Conservation (phyloP, 2,329 filamentous ascomycete genomes). For the Colletotrichum salicis region DNA sequence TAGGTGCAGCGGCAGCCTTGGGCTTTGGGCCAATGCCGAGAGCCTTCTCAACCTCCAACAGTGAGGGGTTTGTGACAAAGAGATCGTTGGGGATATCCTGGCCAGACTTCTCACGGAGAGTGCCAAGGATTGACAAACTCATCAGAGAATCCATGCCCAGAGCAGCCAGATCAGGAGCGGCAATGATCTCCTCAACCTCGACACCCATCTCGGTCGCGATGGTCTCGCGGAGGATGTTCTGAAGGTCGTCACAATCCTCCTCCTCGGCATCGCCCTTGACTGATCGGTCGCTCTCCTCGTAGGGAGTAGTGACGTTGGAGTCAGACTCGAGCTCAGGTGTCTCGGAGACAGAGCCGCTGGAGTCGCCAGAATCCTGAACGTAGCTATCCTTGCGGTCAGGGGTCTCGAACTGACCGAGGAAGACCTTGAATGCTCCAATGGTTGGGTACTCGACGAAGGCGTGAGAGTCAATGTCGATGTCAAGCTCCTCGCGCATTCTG, state of each 20-base stretch:
- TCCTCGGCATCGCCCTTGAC: slow-evolving; percentile 54
- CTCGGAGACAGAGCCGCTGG: slow-evolving; percentile 54
- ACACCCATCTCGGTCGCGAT: slow-evolving; percentile 79
- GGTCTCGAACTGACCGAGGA: slow-evolving; percentile 50
- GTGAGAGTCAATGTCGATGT: slow-evolving; percentile 63
- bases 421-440: slow-evolving; percentile 63
- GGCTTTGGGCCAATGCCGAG: slow-evolving; percentile 63
- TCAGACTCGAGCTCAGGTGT: slow-evolving; percentile 58
- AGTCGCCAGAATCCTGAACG: slow-evolving; percentile 47
- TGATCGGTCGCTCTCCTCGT: slow-evolving; percentile 63
- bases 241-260: slow-evolving; percentile 49
- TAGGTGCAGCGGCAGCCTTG: slow-evolving; percentile 46
- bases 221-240: slow-evolving; percentile 69
- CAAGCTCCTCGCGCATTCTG: slow-evolving; percentile 67
- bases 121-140: slow-evolving; percentile 65
- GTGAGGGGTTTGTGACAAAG: slow-evolving; percentile 68
- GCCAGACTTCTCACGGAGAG: slow-evolving; percentile 64
- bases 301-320: slow-evolving; percentile 63
- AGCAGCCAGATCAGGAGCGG: slow-evolving; percentile 64
- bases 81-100: slow-evolving; percentile 68
- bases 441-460: slow-evolving; percentile 66
- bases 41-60: slow-evolving; percentile 73
- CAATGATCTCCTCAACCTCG: slow-evolving; percentile 70
- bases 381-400: slow-evolving; percentile 39
- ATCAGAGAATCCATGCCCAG: slow-evolving; percentile 70